These are phyloP conservation scores for Diutina sp. DNA, from an alignment of 1,139 yeast genomes.

Conservation along the genomic window DNA sequence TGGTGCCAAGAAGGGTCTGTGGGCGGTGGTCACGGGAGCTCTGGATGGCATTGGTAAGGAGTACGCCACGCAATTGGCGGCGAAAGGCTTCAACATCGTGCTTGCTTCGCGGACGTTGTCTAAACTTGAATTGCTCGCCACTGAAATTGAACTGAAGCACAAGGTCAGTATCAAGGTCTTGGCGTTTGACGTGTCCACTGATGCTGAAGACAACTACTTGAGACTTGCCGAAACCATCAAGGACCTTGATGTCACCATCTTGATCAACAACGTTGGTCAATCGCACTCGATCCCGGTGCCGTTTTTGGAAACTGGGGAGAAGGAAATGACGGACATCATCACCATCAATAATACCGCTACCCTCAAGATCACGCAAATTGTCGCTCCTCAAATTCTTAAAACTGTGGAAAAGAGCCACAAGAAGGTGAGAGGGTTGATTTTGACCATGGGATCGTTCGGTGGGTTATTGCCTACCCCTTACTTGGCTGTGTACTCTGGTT, in stretches of 20 bases:
- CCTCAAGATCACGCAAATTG: conserved; percentile 64
- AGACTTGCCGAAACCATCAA: conserved; percentile 33
- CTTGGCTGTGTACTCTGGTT: conserved; percentile 90
- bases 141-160: conserved; percentile 49
- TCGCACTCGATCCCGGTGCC: conserved; percentile 95
- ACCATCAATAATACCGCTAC: conserved; percentile 82
- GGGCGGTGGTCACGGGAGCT: conserved; percentile 96
- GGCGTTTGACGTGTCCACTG: conserved; percentile 68
- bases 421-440: conserved; percentile 51
- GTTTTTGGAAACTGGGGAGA: conserved; percentile 62
- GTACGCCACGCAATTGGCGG: conserved; percentile 75
- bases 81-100: conserved; percentile 69
- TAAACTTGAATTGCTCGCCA: conserved; percentile 53
- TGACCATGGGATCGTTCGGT: conserved; percentile 96
- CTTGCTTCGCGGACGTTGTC: conserved; percentile 75
- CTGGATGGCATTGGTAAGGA: conserved; percentile 97
- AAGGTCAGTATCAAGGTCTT: conserved; percentile 52
- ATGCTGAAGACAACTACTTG: conserved; percentile 40
- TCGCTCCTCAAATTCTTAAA: conserved; percentile 54
- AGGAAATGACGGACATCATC: conserved; percentile 67
- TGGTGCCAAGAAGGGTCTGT: conserved; percentile 49
- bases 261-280: conserved; percentile 88
- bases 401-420: conserved; percentile 29
- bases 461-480: conserved; percentile 89
- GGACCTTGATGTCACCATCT: conserved; percentile 50